These are phyloP conservation scores for Jatropha multifida DNA, from an alignment of 441 rosid genomes.

Conservation along the genomic window DNA sequence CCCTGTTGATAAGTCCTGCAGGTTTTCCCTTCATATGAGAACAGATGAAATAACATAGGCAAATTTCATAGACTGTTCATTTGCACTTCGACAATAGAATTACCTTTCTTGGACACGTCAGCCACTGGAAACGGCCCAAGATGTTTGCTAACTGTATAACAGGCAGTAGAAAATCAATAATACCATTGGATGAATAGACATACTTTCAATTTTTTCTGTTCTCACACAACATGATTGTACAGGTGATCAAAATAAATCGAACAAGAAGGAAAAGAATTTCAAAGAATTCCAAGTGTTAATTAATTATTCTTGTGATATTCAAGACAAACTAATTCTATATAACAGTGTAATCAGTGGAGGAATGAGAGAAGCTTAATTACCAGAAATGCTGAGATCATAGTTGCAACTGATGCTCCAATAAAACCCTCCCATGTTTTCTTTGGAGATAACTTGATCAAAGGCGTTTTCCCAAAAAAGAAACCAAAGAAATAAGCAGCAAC, in stretches of 20 bases:
- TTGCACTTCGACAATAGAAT: conserved; percentile 11
- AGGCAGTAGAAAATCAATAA: background rate
- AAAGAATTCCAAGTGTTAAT: background rate
- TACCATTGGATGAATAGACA: background rate
- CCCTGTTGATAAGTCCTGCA: conserved; percentile 82
- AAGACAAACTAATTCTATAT: background rate
- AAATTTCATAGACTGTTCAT: background rate
- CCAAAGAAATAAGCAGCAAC: conserved; percentile 79
- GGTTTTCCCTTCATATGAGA: conserved; percentile 6
- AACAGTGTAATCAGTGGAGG: background rate
- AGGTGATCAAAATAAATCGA: background rate
- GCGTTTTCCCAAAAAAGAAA: conserved; percentile 93
- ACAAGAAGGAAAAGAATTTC: background rate
- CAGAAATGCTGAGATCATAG: conserved; percentile 77
- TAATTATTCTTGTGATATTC: background rate
- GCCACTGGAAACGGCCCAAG: conserved; percentile 79
- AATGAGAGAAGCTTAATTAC: conserved; percentile 35
- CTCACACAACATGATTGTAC: background rate
- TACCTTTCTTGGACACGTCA: conserved; percentile 96
- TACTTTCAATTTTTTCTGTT: background rate
- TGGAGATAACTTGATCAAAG: conserved; percentile 87
- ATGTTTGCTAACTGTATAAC: conserved; percentile 76
- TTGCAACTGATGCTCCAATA: conserved; percentile 81
- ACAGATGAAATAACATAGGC: background rate
- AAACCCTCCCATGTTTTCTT: conserved; percentile 98